phyloP scores from a whole-genome alignment of 2,329 filamentous ascomycete species.

The Hypoxylon sp. region DNA sequence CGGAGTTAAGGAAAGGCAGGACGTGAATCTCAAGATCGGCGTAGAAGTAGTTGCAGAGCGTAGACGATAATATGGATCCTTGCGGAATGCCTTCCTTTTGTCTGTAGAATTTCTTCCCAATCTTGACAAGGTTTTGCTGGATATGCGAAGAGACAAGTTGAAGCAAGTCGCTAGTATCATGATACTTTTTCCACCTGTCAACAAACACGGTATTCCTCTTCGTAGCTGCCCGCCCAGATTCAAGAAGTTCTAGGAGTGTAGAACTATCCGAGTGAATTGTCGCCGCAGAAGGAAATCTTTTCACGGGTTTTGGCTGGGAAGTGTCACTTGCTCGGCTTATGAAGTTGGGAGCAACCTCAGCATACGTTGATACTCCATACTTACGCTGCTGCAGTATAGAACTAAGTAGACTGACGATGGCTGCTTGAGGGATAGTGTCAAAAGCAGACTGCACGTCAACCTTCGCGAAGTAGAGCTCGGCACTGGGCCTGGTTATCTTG shows the following conservation, averaged over 20 bases:
- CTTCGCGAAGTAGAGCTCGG: constrained; percentile 86
- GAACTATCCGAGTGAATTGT: constrained; percentile 59
- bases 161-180: constrained; percentile 73
- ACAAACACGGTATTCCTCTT: constrained; percentile 83
- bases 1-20: constrained; percentile 74
- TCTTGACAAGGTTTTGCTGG: constrained; percentile 86
- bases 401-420: constrained; percentile 76
- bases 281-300: constrained; percentile 69
- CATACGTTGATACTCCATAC: constrained; percentile 82
- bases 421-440: constrained; percentile 90
- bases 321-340: constrained; percentile 58
- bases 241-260: constrained; percentile 63
- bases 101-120: constrained; percentile 89
- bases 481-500: constrained; percentile 57
- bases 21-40: constrained; percentile 83
- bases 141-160: constrained; percentile 84
- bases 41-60: constrained; percentile 97
- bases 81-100: constrained; percentile 94
- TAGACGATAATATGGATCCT: constrained; percentile 87
- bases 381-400: constrained; percentile 69
- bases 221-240: constrained; percentile 57
- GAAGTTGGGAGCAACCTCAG: constrained; percentile 68
- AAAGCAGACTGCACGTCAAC: constrained; percentile 93
- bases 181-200: constrained; percentile 72
- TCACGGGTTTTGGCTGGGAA: constrained; percentile 58